These are phyloP conservation scores for Neofusicoccum ribis DNA, from an alignment of 2,329 filamentous ascomycete species.

Conservation along the genomic window DNA sequence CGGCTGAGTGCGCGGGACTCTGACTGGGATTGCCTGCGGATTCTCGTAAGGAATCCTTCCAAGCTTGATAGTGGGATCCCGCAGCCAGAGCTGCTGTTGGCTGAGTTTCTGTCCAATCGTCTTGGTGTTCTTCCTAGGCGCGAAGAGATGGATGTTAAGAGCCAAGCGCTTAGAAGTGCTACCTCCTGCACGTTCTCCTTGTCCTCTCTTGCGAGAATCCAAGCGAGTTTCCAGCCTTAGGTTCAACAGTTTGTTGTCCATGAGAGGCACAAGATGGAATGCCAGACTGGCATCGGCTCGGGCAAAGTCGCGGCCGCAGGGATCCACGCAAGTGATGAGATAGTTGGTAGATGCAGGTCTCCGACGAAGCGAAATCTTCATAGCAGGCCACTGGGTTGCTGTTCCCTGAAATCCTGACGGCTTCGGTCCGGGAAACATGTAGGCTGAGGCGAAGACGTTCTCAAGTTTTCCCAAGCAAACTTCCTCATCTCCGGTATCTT, in stretches of 20 bases:
- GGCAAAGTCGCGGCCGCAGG: conserved; percentile 71
- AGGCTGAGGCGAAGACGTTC: conserved; percentile 64
- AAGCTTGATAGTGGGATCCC: conserved; percentile 61
- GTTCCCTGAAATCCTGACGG: conserved; percentile 62
- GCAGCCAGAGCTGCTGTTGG: conserved; percentile 66
- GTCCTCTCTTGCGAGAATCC: conserved; percentile 62
- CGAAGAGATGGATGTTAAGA: conserved; percentile 69
- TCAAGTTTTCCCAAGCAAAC: conserved; percentile 82
- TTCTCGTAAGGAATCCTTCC: conserved; percentile 62
- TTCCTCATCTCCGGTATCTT: conserved; percentile 65
- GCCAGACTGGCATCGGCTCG: conserved; percentile 70
- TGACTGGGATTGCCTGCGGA: conserved; percentile 22
- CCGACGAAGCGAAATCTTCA: conserved; percentile 70
- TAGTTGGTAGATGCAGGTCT: conserved; percentile 54
- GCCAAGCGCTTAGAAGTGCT: conserved; percentile 20
- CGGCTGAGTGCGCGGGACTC: not conserved
- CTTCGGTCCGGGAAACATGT: conserved; percentile 68
- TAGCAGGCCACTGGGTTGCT: conserved; percentile 67
- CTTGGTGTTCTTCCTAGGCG: conserved; percentile 64
- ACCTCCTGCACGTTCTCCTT: conserved; percentile 54
- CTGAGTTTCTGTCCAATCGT: conserved; percentile 68
- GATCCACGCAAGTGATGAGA: conserved; percentile 72
- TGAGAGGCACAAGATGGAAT: conserved; percentile 66
- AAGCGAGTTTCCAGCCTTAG: conserved; percentile 75
- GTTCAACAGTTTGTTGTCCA: conserved; percentile 63